Evolutionary conservation across 306 rosid species (phyloP), one percentile per base, ranked within the genome.

Genomic region (Quercus variabilis): DNA sequence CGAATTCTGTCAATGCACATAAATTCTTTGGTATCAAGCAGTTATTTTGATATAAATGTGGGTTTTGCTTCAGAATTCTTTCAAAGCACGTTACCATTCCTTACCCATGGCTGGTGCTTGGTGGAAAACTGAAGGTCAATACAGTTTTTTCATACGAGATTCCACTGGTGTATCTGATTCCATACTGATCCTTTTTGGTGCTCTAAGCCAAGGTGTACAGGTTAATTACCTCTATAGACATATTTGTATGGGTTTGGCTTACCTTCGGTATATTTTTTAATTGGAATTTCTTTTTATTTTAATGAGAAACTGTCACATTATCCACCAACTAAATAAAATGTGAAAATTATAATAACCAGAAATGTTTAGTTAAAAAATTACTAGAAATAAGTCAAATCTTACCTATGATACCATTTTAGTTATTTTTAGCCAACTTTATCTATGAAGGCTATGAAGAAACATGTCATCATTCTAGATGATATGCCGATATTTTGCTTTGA

Each of bases 101-200:
- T 69, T 92, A 92, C 77, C 99, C 99, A 28, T 92, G 99, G 99
- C 84, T 89, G 88, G 97, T 92, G 76, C 92, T 94, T 80, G 93
- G 95, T n/a, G 99, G 91, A 84, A 92, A 95, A 86, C 92, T 95
- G 76, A 92, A 93, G 83, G 94, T 95, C 83, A 94, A 91, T 83
- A 87, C 97, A 11, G 99, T 33, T 33, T 95, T 74, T 92, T 90
- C 84, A 70, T 95, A 85, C 97, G 98, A 28, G 99, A 95, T 85
- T 95, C 99, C 78, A 95, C 99, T 15, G 97, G 87, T 21, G 92
- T 95, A 68, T 95, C 98, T 62, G 99, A 95, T 87, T 92, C 99
- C 21, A 89, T 83, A 82, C 93, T 91, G 75, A 80, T 90, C 65
- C 92, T 95, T 84, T 95, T 91, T 5, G 99, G 98, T 74, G 85